These are phyloP conservation scores for Austroboletus festivus DNA, from an alignment of 768 basidiomycete genomes.

Conservation along the genomic window DNA sequence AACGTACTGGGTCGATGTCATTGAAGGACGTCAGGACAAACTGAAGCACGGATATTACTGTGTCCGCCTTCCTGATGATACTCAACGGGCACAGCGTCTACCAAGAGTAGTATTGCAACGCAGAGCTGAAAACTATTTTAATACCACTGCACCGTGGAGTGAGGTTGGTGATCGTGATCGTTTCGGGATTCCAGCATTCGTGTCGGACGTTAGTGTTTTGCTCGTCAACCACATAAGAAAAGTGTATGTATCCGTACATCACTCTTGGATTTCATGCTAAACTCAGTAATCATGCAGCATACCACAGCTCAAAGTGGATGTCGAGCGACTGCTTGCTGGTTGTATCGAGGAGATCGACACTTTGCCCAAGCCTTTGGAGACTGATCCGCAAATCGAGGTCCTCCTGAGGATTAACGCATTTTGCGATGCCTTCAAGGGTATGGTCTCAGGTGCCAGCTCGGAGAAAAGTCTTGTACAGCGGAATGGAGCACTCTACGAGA, in stretches of 20 bases:
- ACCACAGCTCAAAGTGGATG: conserved; percentile 40
- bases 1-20: conserved; percentile 46
- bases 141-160: conserved; percentile 50
- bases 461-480: conserved; percentile 37
- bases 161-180: conserved; percentile 41
- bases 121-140: conserved; percentile 45
- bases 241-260: conserved; percentile 38
- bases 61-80: conserved; percentile 62
- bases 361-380: conserved; percentile 39
- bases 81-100: conserved; percentile 40
- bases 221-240: conserved; percentile 51
- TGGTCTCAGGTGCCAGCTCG: conserved; percentile 32
- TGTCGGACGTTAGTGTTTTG: conserved; percentile 48
- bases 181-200: conserved; percentile 55
- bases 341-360: conserved; percentile 32
- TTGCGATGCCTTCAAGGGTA: conserved; percentile 35
- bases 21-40: conserved; percentile 44
- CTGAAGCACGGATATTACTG: conserved; percentile 63
- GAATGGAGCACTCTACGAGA: conserved; percentile 31
- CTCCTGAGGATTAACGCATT: conserved; percentile 44
- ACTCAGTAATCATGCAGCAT: conserved; percentile 38
- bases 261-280: not conserved
- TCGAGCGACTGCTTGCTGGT: conserved; percentile 37
- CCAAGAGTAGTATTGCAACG: conserved; percentile 37
- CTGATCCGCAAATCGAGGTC: conserved; percentile 46